Percentiles rank a stretch among this genome's conserved stretches.
phyloP scores from a whole-genome alignment of 495 filamentous ascomycete species.

The Aspergillus biplanus region DNA sequence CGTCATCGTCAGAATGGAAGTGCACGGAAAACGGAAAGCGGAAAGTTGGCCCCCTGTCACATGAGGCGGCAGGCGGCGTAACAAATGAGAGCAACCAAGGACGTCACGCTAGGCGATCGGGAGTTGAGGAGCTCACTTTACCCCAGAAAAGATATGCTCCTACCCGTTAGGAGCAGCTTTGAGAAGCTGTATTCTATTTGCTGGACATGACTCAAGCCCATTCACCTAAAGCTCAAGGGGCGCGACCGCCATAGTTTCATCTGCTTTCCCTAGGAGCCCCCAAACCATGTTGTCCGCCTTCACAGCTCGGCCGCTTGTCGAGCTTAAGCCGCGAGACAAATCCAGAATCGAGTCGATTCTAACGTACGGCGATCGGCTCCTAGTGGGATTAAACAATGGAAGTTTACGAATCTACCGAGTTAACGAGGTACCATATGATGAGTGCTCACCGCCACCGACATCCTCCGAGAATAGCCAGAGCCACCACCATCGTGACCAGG shows the following conservation, averaged over 20 bases:
- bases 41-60: conserved; percentile 17
- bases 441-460: conserved; percentile 17
- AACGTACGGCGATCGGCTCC: conserved; percentile 87
- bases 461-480: conserved; percentile 13
- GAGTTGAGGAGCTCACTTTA: background rate
- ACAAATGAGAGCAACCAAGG: background rate
- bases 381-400: conserved; percentile 89
- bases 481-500: conserved; percentile 5
- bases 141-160: background rate
- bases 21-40: background rate
- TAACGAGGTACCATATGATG: conserved; percentile 58
- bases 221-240: conserved; percentile 22
- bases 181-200: conserved; percentile 11
- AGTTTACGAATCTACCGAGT: conserved; percentile 89
- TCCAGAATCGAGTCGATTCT: conserved; percentile 93
- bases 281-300: conserved; percentile 93
- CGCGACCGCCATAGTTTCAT: conserved; percentile 15
- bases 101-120: conserved; percentile 18
- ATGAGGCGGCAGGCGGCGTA: conserved; percentile 21
- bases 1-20: background rate
- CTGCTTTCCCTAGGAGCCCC: conserved; percentile 14
- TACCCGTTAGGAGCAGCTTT: conserved; percentile 15
- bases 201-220: conserved; percentile 25
- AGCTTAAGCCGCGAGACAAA: conserved; percentile 93
- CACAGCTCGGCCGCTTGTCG: conserved; percentile 91